phyloP scores from a whole-genome alignment of 2,329 filamentous ascomycete species.

The Cytospora mali region DNA sequence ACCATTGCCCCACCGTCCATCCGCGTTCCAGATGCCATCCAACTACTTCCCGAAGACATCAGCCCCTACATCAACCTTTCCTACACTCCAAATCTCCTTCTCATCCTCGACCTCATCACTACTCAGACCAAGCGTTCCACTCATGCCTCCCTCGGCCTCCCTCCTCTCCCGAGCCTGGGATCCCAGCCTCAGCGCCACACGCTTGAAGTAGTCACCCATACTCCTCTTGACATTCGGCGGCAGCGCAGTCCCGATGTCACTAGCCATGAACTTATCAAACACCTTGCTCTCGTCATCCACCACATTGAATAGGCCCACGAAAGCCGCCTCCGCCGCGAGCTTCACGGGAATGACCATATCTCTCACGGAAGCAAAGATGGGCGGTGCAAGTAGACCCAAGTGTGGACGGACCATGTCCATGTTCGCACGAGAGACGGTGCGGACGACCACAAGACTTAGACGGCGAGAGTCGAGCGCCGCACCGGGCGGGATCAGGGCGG shows the following conservation, averaged over 20 bases:
- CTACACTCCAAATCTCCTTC: conserved; percentile 93
- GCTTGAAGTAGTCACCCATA: conserved; percentile 97
- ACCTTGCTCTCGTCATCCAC: conserved; percentile 83
- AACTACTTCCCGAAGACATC: conserved; percentile 55
- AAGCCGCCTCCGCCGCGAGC: conserved; percentile 90
- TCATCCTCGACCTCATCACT: conserved; percentile 95
- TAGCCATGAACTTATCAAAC: conserved; percentile 87
- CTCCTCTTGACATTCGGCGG: conserved; percentile 76
- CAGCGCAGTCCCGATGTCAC: conserved; percentile 64
- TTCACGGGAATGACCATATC: conserved; percentile 95
- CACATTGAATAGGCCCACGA: conserved; percentile 87
- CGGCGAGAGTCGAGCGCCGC: conserved; percentile 81
- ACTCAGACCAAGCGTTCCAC: conserved; percentile 74
- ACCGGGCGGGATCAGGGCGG: conserved; percentile 74
- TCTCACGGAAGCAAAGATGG: conserved; percentile 86
- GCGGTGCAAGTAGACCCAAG: conserved; percentile 74
- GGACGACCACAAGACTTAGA: conserved; percentile 81
- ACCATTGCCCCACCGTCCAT: conserved; percentile 24
- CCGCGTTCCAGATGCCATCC: conserved; percentile 20
- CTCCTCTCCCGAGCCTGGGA: conserved; percentile 83
- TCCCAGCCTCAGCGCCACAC: conserved; percentile 83
- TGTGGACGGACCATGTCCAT: conserved; percentile 82
- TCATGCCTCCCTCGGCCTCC: conserved; percentile 87
- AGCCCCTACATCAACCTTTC: conserved; percentile 77
- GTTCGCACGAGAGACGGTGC: conserved; percentile 79